Percentiles rank a stretch among this genome's conserved stretches.
phyloP scores from a whole-genome alignment of 108 stramenopile genomes.

The Phaeodactylum tricornutum region DNA sequence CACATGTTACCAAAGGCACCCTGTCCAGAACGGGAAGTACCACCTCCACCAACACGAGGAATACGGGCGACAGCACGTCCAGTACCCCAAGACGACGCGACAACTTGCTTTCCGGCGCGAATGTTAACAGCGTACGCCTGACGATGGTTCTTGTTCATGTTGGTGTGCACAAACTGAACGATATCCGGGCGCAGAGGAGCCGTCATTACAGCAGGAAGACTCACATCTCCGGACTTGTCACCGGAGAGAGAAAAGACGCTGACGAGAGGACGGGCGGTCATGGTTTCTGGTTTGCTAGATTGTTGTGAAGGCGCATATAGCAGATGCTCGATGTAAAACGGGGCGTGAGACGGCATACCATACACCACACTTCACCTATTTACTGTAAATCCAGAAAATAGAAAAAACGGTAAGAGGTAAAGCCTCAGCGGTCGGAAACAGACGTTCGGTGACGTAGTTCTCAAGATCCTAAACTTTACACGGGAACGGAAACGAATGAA shows the following conservation, averaged over 20 bases:
- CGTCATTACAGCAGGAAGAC: slow-evolving; percentile 93
- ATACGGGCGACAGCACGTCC: slow-evolving; percentile 99
- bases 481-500: too few relatives aligned
- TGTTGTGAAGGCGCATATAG: too few relatives aligned
- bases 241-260: slow-evolving; percentile 91
- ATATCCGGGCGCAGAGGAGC: slow-evolving; percentile 98
- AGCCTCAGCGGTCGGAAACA: too few relatives aligned
- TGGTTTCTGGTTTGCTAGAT: too few relatives aligned
- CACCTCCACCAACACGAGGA: slow-evolving; percentile 97
- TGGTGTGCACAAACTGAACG: slow-evolving; percentile 97
- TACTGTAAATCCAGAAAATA: too few relatives aligned
- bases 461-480: too few relatives aligned
- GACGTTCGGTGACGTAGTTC: too few relatives aligned
- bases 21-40: slow-evolving; percentile 98
- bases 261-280: slow-evolving; percentile 94
- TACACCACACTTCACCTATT: too few relatives aligned
- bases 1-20: slow-evolving; percentile 99
- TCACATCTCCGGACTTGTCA: slow-evolving; percentile 77
- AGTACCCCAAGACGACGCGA: slow-evolving; percentile 98
- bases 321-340: too few relatives aligned
- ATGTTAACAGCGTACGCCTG: slow-evolving; percentile 97
- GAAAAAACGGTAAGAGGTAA: too few relatives aligned
- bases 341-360: too few relatives aligned
- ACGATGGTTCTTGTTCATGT: slow-evolving; percentile 99
- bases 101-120: slow-evolving; percentile 90